Conservation (phyloP, 768 basidiomycete species). For the Trametes cubensis region DNA sequence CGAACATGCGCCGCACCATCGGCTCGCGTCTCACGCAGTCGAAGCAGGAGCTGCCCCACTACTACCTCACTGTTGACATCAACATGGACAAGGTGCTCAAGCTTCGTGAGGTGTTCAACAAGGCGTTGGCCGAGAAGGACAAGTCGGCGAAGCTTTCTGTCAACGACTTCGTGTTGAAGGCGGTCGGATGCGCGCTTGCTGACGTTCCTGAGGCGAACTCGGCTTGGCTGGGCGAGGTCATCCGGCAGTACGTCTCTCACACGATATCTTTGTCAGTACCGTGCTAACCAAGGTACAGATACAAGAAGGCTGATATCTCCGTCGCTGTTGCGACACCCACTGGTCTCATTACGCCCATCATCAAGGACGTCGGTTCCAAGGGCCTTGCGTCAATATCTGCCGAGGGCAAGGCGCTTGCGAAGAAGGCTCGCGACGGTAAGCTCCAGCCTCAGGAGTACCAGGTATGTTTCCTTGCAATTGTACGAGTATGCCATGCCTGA, state of each 20-base stretch:
- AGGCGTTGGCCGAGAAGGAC: constrained; percentile 80
- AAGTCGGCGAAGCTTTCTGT: constrained; percentile 93
- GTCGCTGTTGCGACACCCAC: constrained; percentile 95
- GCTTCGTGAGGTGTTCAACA: constrained; percentile 95
- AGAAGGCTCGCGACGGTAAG: constrained; percentile 96
- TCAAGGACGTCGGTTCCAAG: constrained; percentile 91
- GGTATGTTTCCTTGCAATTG: constrained; percentile 44
- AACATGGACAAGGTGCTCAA: constrained; percentile 97
- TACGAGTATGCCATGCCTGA: not conserved
- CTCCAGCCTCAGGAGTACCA: constrained; percentile 95
- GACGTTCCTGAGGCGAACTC: constrained; percentile 99
- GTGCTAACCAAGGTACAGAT: constrained; percentile 48
- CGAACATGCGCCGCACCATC: constrained; percentile 95
- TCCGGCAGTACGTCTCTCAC: constrained; percentile 75
- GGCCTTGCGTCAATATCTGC: constrained; percentile 92
- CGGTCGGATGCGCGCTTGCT: constrained; percentile 82
- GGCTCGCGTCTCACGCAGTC: constrained; percentile 88
- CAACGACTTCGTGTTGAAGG: constrained; percentile 98
- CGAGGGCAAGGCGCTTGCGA: constrained; percentile 89
- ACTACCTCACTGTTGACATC: constrained; percentile 93
- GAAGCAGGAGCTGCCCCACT: constrained; percentile 95
- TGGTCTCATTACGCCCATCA: constrained; percentile 96
- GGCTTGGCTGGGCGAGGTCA: constrained; percentile 94
- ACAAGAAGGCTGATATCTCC: constrained; percentile 96
- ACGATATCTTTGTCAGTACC: not conserved